Conservation (phyloP, 192 early-diverging fungal genomes). For the Geranomyces variabilis region DNA sequence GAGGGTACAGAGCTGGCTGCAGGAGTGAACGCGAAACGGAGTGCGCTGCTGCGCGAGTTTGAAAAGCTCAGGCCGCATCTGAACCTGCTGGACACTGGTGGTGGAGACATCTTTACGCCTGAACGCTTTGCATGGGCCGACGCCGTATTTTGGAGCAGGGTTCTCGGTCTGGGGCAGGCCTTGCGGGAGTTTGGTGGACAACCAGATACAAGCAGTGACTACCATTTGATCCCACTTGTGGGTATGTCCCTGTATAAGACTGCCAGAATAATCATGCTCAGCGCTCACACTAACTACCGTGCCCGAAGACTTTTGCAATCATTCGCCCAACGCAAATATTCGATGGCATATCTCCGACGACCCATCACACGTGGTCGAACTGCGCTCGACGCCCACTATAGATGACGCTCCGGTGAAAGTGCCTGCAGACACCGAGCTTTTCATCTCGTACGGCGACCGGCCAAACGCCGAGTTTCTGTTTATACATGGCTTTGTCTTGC, state of each 20-base stretch:
- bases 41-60: slow-evolving; percentile 53
- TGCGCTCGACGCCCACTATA: slow-evolving; percentile 13
- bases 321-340: slow-evolving; percentile 56
- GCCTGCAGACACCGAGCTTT: slow-evolving; percentile 49
- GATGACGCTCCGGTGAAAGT: slow-evolving; percentile 5
- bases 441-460: slow-evolving; percentile 70
- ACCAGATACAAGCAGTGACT: slow-evolving; percentile 30
- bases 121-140: slow-evolving; percentile 70
- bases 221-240: slow-evolving; percentile 67
- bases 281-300: too few relatives aligned
- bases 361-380: slow-evolving; percentile 29
- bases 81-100: slow-evolving; percentile 9
- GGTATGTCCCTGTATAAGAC: too few relatives aligned
- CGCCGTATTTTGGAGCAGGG: slow-evolving; percentile 71
- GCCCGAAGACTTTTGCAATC: slow-evolving; percentile 77
- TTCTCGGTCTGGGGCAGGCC: slow-evolving; percentile 55
- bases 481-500: slow-evolving; percentile 67
- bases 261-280: too few relatives aligned
- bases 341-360: slow-evolving; percentile 56
- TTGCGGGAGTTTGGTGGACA: slow-evolving; percentile 14
- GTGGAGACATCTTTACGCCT: slow-evolving; percentile 39
- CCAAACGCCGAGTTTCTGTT: slow-evolving; percentile 73
- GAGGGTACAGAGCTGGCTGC: slow-evolving; percentile 56
- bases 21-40: slow-evolving; percentile 55
- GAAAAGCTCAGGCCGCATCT: slow-evolving; percentile 22